Evolutionary conservation across 345 rosid genomes (phyloP).

Genomic region (Corchorus olitorius): DNA sequence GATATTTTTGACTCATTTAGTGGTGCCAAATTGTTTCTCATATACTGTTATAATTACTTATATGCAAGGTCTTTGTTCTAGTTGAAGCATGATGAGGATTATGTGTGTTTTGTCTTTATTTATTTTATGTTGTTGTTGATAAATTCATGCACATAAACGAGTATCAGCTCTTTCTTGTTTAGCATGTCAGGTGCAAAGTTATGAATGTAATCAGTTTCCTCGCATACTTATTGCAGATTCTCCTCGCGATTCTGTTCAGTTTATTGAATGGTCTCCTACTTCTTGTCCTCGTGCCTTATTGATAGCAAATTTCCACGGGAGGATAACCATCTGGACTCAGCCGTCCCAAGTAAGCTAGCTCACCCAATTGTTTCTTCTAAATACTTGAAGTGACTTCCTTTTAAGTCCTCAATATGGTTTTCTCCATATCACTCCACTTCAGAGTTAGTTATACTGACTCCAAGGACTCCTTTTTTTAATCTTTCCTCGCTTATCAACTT

Average conservation of each 20-base stretch:
- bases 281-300: conserved; percentile 94
- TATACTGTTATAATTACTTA: background rate
- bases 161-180: background rate
- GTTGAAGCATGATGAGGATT: background rate
- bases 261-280: conserved; percentile 97
- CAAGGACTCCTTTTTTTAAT: conserved; percentile 1
- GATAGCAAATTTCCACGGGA: conserved; percentile 94
- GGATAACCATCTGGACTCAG: conserved; percentile 96
- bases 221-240: conserved; percentile 59
- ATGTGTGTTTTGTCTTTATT: background rate
- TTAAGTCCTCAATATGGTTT: conserved; percentile 17
- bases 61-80: background rate
- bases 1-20: background rate
- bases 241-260: conserved; percentile 99
- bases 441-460: background rate
- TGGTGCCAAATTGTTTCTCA: background rate
- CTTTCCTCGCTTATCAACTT: background rate
- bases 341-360: conserved; percentile 73
- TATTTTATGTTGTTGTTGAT: background rate
- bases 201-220: conserved; percentile 12
- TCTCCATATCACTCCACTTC: conserved; percentile 2
- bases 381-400: background rate
- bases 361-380: conserved; percentile 11
- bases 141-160: background rate
- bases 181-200: background rate